Evolutionary conservation across 2,329 filamentous ascomycete species (phyloP), one percentile per base, ranked within the genome.

Genomic region (Aspergillus costaricaensis): DNA sequence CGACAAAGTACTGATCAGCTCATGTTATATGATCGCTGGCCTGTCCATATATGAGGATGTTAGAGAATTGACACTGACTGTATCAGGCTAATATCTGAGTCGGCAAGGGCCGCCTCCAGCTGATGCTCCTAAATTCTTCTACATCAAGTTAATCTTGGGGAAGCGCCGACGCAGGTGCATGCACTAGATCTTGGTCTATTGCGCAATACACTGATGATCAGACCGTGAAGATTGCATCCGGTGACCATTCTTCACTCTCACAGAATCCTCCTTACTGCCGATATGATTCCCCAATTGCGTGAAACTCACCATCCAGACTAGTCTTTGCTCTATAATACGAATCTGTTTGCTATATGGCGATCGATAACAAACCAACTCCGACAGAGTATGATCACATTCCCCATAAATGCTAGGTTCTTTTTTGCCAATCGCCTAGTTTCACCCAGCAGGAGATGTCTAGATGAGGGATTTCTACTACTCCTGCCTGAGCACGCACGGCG

Each of bases 291-390:
- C 27, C 27, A 30, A 12, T 30, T 30, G 27, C 27, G 12, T 30
- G 27, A 12, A 30, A 30, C 56, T 50, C 58, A 54, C 60, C 57
- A 58, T 54, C 49, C 25, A 39, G 32, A 25, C 52, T 58, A 27
- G 17, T 23, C 25, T 44, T 32, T 23, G 27, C 25, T 57, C 21
- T 14, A 36, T 36, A 36, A 14, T 36, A 36, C 32, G 32, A 36
- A 36, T 36, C 10, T 36, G 12, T 36, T 36, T 36, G 32, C 12
- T 36, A 36, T 36, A 36, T 36, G 12, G 32, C 32, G 32, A 36
- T 12, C 9, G 27, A 36, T 14, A 10, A 14, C 32, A 36, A 36
- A 36, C 5, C 32, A 15, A 36, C 32, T 36, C 32, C 32, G 32
- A 36, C 32, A 36, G 4, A 36, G 12, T 36, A 36, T 36, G 32